These are phyloP conservation scores for Mantamonas sphyraenae DNA, from an alignment of 78 protist genomes.

Conservation along the genomic window DNA sequence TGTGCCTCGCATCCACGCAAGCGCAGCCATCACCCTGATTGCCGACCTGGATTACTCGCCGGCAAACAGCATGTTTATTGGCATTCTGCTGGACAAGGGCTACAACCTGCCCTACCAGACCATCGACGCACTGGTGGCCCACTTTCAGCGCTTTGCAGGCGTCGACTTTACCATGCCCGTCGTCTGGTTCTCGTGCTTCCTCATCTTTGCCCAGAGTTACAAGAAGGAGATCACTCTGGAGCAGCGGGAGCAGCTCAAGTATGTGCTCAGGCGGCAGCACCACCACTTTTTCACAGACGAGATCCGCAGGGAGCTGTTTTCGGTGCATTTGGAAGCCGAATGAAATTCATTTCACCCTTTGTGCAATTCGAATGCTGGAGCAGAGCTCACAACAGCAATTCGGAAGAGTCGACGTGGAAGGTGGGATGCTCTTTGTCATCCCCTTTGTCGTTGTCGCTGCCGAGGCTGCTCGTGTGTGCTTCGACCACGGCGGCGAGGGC, in stretches of 20 bases:
- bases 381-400: too few relatives aligned
- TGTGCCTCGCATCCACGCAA: constrained; percentile 71
- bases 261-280: constrained; percentile 49
- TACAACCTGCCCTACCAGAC: constrained; percentile 85
- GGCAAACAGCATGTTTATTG: constrained; percentile 36
- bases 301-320: constrained; percentile 72
- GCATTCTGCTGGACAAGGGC: constrained; percentile 76
- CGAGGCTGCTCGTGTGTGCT: too few relatives aligned
- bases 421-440: too few relatives aligned
- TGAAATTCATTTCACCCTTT: neutral
- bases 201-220: constrained; percentile 73
- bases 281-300: constrained; percentile 77
- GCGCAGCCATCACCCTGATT: constrained; percentile 68
- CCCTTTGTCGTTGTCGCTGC: too few relatives aligned
- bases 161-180: constrained; percentile 68
- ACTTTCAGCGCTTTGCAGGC: constrained; percentile 39
- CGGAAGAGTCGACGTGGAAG: too few relatives aligned
- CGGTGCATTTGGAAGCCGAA: neutral
- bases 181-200: constrained; percentile 84
- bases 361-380: too few relatives aligned
- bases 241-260: constrained; percentile 58
- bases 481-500: too few relatives aligned
- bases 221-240: constrained; percentile 54
- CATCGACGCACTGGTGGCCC: constrained; percentile 66
- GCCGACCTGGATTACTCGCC: constrained; percentile 29